A percentile compares a stretch with the other conserved stretches of the same genome.
Evolutionary conservation across 2,329 filamentous ascomycete genomes (phyloP).

Genomic region (Byssochlamys sp.): DNA sequence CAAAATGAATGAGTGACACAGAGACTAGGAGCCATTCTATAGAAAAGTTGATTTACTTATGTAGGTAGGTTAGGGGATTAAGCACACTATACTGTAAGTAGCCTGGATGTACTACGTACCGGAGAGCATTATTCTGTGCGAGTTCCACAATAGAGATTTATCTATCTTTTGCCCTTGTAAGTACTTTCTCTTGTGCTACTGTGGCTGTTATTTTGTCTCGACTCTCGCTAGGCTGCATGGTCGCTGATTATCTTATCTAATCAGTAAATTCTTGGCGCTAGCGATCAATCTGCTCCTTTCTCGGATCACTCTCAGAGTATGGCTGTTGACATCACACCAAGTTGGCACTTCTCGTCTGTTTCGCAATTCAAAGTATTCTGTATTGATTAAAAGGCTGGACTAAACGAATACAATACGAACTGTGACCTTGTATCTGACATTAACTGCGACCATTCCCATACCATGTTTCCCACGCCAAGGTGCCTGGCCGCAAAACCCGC

Average conservation of each 20-base stretch:
- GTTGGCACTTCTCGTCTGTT: neutral
- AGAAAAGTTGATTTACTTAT: no score
- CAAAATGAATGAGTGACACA: no score
- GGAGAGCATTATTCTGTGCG: no score
- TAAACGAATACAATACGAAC: neutral
- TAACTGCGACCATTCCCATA: neutral
- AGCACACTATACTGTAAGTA: no score
- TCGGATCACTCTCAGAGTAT: neutral
- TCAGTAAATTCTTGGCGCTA: neutral
- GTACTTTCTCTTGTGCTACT: no score
- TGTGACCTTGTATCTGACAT: neutral
- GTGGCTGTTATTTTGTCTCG: no score
- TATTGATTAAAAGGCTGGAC: neutral
- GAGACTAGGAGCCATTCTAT: no score
- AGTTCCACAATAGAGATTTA: no score
- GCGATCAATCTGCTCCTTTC: neutral
- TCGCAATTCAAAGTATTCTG: neutral
- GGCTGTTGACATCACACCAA: neutral
- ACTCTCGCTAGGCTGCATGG: no score
- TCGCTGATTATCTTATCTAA: neutral
- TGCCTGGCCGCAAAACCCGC: conserved; percentile 29
- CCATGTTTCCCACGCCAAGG: conserved; percentile 32
- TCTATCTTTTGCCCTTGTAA: no score
- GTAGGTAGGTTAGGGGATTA: no score
- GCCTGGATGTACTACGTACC: no score